Percentiles rank a stretch among this genome's conserved stretches.
phyloP scores from a whole-genome alignment of 2,329 filamentous ascomycete species.

The Trichoderma asperellum region DNA sequence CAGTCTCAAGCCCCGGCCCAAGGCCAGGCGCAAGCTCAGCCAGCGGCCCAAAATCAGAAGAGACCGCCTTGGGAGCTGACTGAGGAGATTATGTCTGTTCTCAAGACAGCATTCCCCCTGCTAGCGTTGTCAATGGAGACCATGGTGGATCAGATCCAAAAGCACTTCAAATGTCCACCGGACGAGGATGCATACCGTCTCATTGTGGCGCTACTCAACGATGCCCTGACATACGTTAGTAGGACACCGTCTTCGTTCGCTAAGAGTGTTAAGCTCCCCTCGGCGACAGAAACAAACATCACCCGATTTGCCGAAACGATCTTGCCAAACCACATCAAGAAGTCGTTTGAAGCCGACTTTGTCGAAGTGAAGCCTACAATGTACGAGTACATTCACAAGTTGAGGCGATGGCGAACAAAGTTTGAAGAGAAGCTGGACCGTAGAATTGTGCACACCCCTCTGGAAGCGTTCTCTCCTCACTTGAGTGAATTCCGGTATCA shows the following conservation, averaged over 20 bases:
- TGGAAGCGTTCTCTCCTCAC: constrained; percentile 87
- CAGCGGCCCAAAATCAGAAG: constrained; percentile 50
- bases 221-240: constrained; percentile 89
- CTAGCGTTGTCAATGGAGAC: constrained; percentile 98
- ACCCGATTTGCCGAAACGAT: constrained; percentile 96
- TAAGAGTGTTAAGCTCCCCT: constrained; percentile 85
- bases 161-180: constrained; percentile 98
- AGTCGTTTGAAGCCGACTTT: constrained; percentile 97
- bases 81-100: constrained; percentile 90
- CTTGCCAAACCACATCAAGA: constrained; percentile 89
- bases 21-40: constrained; percentile 32
- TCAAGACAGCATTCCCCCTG: constrained; percentile 96
- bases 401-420: constrained; percentile 94
- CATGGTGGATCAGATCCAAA: constrained; percentile 98
- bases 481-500: constrained; percentile 96
- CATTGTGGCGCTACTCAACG: constrained; percentile 96
- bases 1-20: constrained; percentile 22
- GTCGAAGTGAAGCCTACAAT: constrained; percentile 94
- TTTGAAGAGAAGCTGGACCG: constrained; percentile 97
- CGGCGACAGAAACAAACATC: constrained; percentile 93
- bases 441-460: constrained; percentile 69
- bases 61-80: constrained; percentile 96
- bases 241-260: constrained; percentile 85
- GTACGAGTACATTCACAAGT: constrained; percentile 97
- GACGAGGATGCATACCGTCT: constrained; percentile 97